Percentiles rank a stretch among this genome's conserved stretches.
Evolutionary conservation across 768 basidiomycete genomes (phyloP).

Genomic region (Mycena alexandri): DNA sequence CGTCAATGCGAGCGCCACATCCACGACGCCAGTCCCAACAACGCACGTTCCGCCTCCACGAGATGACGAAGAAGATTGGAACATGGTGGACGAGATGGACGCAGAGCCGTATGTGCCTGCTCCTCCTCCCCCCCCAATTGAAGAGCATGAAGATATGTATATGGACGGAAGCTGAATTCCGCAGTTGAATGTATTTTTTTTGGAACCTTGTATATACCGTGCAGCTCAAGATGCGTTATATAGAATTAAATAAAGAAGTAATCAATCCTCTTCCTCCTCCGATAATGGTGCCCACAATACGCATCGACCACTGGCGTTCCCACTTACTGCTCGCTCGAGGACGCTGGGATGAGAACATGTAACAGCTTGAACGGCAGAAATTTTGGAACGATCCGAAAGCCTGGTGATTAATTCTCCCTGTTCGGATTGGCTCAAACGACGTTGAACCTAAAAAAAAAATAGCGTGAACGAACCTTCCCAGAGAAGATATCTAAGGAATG

Average conservation of each 20-base stretch:
- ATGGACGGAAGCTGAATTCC: conserved; percentile 42
- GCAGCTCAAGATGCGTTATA: conserved; percentile 15
- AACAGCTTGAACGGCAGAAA: conserved; percentile 91
- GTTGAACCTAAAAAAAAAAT: background rate
- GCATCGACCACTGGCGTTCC: conserved; percentile 85
- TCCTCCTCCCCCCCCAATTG: conserved; percentile 37
- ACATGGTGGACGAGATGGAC: conserved; percentile 8
- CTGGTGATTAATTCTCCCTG: conserved; percentile 80
- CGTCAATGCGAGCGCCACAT: conserved; percentile 46
- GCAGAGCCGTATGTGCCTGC: conserved; percentile 40
- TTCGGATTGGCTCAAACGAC: background rate
- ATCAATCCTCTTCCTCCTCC: conserved; percentile 23
- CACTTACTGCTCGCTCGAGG: conserved; percentile 80
- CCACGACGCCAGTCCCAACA: background rate
- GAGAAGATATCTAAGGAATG: conserved; percentile 83
- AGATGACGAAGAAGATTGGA: conserved; percentile 19
- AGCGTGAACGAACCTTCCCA: conserved; percentile 64
- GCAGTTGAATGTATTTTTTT: background rate
- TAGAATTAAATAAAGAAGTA: background rate
- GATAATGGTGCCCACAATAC: conserved; percentile 77
- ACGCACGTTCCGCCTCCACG: background rate
- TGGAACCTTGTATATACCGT: conserved; percentile 11
- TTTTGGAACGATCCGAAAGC: conserved; percentile 71
- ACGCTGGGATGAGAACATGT: conserved; percentile 86
- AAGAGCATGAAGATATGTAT: conserved; percentile 79